Evolutionary conservation across 331 rosid species (phyloP).

Genomic region (Stylosanthes scabra): DNA sequence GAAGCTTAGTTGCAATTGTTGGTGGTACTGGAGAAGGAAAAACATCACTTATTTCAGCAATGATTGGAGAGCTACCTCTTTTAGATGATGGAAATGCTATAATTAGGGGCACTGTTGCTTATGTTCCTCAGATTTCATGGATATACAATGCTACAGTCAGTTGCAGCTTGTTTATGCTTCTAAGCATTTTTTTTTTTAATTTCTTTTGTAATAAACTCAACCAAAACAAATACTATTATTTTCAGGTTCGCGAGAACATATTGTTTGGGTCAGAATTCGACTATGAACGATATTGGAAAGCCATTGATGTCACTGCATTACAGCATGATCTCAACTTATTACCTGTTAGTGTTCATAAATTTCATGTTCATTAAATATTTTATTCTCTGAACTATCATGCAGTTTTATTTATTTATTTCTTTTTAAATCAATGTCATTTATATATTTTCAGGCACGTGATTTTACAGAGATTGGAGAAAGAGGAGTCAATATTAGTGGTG

Average conservation of each 20-base stretch:
- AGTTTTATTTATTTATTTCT: not conserved
- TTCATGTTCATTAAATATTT: conserved; percentile 4
- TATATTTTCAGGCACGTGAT: conserved; percentile 68
- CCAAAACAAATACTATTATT: not conserved
- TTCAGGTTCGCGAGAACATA: conserved; percentile 86
- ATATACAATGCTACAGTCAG: conserved; percentile 96
- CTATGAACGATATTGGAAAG: conserved; percentile 65
- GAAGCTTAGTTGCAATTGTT: conserved; percentile 88
- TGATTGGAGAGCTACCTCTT: conserved; percentile 87
- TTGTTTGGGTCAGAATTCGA: conserved; percentile 83
- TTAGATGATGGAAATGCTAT: conserved; percentile 51
- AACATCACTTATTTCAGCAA: conserved; percentile 87
- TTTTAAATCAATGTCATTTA: too few relatives aligned
- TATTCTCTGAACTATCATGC: conserved; percentile 14
- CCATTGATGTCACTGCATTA: conserved; percentile 67
- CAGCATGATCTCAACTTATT: conserved; percentile 74
- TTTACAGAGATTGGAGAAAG: conserved; percentile 95
- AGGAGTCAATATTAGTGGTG: conserved; percentile 95
- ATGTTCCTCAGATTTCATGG: conserved; percentile 98
- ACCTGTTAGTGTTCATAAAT: conserved; percentile 62
- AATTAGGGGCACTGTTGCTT: conserved; percentile 87
- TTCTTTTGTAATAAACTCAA: not conserved
- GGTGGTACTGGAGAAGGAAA: conserved; percentile 98
- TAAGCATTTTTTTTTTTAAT: conserved; percentile 1
- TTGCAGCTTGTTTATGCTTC: conserved; percentile 31